phyloP scores from a whole-genome alignment of 164 flowering plant species.

The Stephania yunnanensis region DNA sequence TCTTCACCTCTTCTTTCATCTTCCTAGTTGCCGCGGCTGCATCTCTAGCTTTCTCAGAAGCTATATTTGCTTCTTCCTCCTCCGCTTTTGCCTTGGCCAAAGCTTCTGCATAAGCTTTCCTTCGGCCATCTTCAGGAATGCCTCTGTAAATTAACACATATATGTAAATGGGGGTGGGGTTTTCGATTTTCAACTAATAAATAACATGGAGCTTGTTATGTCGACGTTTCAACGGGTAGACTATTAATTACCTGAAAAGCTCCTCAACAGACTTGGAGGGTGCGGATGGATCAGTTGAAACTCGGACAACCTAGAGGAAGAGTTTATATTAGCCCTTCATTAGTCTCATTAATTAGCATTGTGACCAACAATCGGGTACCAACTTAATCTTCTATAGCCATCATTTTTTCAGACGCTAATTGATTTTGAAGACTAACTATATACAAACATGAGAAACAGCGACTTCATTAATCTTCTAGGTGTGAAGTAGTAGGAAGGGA shows the following conservation, averaged over 20 bases:
- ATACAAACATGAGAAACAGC: too few relatives aligned
- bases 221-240: too few relatives aligned
- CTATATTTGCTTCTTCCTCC: constrained; percentile 62
- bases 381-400: too few relatives aligned
- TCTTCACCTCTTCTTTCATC: constrained; percentile 52
- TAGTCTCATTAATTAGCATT: too few relatives aligned
- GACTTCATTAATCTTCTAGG: too few relatives aligned
- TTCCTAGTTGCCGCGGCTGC: constrained; percentile 58
- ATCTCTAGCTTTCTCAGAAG: constrained; percentile 56
- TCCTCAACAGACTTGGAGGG: constrained; percentile 47
- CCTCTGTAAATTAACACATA: constrained; percentile 28
- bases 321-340: too few relatives aligned
- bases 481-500: too few relatives aligned
- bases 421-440: too few relatives aligned
- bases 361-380: too few relatives aligned
- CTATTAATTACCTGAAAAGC: constrained; percentile 59
- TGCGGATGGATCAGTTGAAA: constrained; percentile 65
- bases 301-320: constrained; percentile 66
- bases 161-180: too few relatives aligned
- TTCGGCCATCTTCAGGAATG: constrained; percentile 88
- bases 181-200: too few relatives aligned
- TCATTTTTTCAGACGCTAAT: too few relatives aligned
- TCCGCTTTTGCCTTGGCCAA: constrained; percentile 70
- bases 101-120: constrained; percentile 68
- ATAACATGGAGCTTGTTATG: neutral